Evolutionary conservation across 164 flowering plant species (phyloP).

Genomic region (Buxus sempervirens): DNA sequence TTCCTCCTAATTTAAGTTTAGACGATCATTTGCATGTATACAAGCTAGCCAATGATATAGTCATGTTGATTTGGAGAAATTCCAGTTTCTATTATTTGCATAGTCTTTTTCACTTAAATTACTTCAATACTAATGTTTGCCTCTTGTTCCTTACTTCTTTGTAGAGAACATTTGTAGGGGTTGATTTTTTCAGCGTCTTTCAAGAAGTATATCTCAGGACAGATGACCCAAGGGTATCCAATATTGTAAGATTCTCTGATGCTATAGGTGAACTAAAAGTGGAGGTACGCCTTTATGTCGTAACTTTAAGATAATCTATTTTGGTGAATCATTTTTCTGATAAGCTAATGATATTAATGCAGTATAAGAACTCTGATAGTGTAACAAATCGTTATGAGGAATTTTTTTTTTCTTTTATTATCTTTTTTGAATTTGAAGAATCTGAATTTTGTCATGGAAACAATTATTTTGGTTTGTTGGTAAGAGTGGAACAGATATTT

Average conservation of each 20-base stretch:
- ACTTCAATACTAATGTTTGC: neutral
- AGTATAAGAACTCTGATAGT: neutral
- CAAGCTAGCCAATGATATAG: neutral
- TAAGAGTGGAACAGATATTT: neutral
- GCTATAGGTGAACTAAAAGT: constrained; percentile 92
- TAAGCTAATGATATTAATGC: neutral
- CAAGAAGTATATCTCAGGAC: constrained; percentile 82
- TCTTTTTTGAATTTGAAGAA: neutral
- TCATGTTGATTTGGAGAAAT: neutral
- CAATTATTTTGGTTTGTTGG: neutral
- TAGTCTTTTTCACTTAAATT: neutral
- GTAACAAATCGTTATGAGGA: neutral
- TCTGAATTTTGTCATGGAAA: neutral
- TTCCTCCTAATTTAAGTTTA: constrained; percentile 3
- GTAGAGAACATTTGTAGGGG: constrained; percentile 95
- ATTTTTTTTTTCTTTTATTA: too few species aligned
- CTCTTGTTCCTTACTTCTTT: constrained; percentile 13
- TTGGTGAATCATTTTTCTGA: neutral
- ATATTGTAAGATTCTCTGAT: constrained; percentile 84
- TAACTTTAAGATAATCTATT: neutral
- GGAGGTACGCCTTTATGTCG: constrained; percentile 58
- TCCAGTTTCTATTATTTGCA: neutral
- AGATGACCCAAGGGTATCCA: constrained; percentile 86
- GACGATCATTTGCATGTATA: neutral
- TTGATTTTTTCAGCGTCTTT: constrained; percentile 80